Evolutionary conservation across 768 basidiomycete genomes (phyloP).

Genomic region (Coprinopsis strossmayeri): DNA sequence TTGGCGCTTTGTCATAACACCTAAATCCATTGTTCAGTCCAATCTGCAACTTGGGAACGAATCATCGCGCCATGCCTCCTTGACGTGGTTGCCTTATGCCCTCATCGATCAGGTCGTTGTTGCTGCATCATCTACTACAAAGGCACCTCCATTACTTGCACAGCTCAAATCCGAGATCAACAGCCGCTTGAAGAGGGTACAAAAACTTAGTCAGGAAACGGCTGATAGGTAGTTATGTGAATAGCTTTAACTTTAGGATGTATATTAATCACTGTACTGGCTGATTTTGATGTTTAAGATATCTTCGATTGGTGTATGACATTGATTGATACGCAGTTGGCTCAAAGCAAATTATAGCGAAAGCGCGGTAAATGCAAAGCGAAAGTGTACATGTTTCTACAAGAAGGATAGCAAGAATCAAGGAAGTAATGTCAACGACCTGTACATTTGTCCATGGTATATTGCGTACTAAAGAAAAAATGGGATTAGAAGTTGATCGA

Average conservation of each 20-base stretch:
- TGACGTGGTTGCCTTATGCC: constrained; percentile 79
- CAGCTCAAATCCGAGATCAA: constrained; percentile 55
- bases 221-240: too few relatives aligned
- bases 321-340: neutral
- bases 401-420: neutral
- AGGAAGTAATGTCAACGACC: neutral
- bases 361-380: neutral
- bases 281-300: neutral
- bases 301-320: too few relatives aligned
- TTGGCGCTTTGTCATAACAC: constrained; percentile 10
- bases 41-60: constrained; percentile 47
- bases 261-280: neutral
- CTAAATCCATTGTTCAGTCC: constrained; percentile 30
- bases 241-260: too few relatives aligned
- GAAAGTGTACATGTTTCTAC: neutral
- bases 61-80: constrained; percentile 41
- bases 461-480: neutral
- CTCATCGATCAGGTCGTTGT: constrained; percentile 78
- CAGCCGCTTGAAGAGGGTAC: constrained; percentile 60
- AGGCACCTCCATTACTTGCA: constrained; percentile 40
- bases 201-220: constrained; percentile 48
- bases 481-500: constrained; percentile 2
- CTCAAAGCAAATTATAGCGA: neutral
- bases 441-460: neutral
- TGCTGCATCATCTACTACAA: constrained; percentile 49